phyloP scores from a whole-genome alignment of 805 yeast genomes.

The Starmerella gropengiesseri region DNA sequence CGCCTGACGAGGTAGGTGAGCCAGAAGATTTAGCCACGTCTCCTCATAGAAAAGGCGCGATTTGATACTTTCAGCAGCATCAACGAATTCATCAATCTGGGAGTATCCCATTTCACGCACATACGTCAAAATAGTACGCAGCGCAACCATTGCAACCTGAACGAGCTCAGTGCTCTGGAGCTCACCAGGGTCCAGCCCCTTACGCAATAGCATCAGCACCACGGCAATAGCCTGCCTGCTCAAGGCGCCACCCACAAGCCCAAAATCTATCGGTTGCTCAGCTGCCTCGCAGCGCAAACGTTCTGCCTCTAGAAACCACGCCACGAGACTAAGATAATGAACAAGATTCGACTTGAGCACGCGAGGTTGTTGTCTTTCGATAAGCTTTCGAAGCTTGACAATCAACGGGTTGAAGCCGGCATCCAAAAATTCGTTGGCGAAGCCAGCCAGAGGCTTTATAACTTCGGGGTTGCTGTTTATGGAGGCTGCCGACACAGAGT shows the following conservation, averaged over 20 bases:
- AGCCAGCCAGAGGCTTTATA: constrained; percentile 31
- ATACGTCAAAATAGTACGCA: constrained; percentile 48
- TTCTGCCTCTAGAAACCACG: constrained; percentile 72
- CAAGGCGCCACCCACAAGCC: constrained; percentile 36
- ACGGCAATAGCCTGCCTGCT: constrained; percentile 51
- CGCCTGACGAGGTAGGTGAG: constrained; percentile 52
- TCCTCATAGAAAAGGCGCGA: constrained; percentile 63
- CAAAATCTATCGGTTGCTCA: constrained; percentile 27
- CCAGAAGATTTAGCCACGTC: constrained; percentile 44
- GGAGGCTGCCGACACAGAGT: constrained; percentile 5
- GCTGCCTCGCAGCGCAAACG: constrained; percentile 29
- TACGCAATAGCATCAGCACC: constrained; percentile 36
- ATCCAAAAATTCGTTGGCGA: constrained; percentile 52
- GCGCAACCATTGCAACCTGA: constrained; percentile 59
- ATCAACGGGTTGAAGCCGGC: constrained; percentile 65
- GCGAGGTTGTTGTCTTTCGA: constrained; percentile 34
- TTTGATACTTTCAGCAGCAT: constrained; percentile 47
- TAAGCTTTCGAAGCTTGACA: constrained; percentile 39
- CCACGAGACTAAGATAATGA: constrained; percentile 47
- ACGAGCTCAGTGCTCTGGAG: constrained; percentile 44
- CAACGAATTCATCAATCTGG: constrained; percentile 37
- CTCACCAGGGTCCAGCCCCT: constrained; percentile 28
- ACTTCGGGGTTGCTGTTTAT: constrained; percentile 24
- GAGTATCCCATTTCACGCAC: constrained; percentile 35
- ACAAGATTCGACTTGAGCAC: constrained; percentile 25